phyloP scores from a whole-genome alignment of 257 asterid genomes.

The Paraleonurus japonicus region DNA sequence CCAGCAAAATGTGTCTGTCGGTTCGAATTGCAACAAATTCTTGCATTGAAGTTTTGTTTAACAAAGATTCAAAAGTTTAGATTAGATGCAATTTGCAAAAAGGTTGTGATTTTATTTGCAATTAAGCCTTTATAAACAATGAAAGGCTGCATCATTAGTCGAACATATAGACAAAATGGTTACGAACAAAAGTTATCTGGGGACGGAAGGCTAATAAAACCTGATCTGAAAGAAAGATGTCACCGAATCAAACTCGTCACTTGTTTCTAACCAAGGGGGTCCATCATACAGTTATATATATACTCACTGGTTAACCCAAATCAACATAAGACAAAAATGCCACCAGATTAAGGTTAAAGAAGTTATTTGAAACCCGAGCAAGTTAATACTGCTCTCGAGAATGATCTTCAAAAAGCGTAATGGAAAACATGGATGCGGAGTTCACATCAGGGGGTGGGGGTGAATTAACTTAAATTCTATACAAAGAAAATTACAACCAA shows the following conservation, averaged over 20 bases:
- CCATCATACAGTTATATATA: not conserved
- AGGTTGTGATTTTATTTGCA: too few species aligned
- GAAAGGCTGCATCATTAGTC: not conserved
- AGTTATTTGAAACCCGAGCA: not conserved
- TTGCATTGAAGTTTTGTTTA: too few species aligned
- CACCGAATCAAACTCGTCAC: not conserved
- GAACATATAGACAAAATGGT: not conserved
- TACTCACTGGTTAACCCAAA: not conserved
- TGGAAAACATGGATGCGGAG: not conserved
- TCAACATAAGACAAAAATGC: constrained; percentile 10
- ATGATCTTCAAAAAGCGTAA: not conserved
- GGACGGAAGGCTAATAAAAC: not conserved
- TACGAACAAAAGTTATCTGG: not conserved
- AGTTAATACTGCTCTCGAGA: not conserved
- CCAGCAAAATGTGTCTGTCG: too few species aligned
- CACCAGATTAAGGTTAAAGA: not conserved
- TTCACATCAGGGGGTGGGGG: not conserved
- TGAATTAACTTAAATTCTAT: constrained; percentile 9
- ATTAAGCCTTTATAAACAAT: not conserved
- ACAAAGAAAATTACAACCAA: constrained; percentile 8
- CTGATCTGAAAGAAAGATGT: not conserved
- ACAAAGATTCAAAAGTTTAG: too few species aligned
- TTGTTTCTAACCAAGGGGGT: not conserved
- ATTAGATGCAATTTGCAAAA: too few species aligned
- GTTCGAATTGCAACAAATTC: too few species aligned